Base-by-base conservation (phyloP, 164 flowering plant species). In the Vitis rotundifolia region DNA sequence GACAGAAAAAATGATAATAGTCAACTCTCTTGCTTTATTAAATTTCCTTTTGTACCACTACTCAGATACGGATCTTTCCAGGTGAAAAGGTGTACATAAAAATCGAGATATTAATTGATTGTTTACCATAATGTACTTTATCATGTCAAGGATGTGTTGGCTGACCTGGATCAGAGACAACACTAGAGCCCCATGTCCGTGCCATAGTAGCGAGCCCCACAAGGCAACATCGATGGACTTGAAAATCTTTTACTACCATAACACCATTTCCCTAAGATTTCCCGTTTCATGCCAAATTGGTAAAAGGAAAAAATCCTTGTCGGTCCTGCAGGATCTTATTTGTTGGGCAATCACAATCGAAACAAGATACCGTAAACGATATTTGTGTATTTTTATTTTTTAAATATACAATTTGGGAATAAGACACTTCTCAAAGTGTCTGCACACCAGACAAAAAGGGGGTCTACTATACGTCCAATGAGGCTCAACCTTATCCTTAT, bases 391-490 rank as follows among this genome's bases (percentile, higher is more conserved):
- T 63, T 11, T 63, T 2, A 18, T 50, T 18, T 18, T 29, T 52
- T 55, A 53, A 37, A 50, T 59, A 50, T 59, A 26, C 12, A 49
- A 37, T 37, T 37, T 26, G 49, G 31, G 49, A 51, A 55, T 55
- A 56, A 31, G 4, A 12, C 51, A 31, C 7, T 48, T 14, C 31
- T 15, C 37, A 29, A 29, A 29, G 19, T 66, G 61, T 64, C 61
- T 66, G 58, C 67, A 60, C 44, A 65, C 59, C 62, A 66, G 71
- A 75, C 74, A 69, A 64, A 64, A 37, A 64, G 2, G 52, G 52
- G 70, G 64, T 55, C 61, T 62, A 52, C 44, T 18, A 44, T 66
- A 64, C 7, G n/a, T 53, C 60, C 18, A 19, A 66, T 49, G 37
- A 10, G 37, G 55, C 72, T 63, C 69, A 68, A n/a, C 64, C 55